phyloP scores from a whole-genome alignment of 225 moss, liverwort and hornwort species.

The Climacium dendroides region DNA sequence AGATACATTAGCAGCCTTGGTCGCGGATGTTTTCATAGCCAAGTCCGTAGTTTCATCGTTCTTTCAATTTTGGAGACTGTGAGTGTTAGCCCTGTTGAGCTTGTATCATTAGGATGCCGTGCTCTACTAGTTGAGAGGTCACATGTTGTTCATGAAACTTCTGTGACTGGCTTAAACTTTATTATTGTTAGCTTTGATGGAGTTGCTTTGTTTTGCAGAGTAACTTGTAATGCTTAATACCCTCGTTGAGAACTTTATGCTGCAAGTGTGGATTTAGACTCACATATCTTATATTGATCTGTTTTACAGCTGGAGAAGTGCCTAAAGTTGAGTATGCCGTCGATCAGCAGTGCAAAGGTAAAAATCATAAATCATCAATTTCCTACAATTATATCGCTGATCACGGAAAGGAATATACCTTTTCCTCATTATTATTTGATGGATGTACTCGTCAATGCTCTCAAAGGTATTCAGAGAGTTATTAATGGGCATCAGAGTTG shows the following conservation, averaged over 20 bases:
- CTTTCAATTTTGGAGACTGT: background rate
- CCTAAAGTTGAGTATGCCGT: slow-evolving; percentile 58
- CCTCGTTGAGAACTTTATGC: background rate
- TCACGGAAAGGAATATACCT: background rate
- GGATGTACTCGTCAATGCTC: background rate
- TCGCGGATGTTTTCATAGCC: background rate
- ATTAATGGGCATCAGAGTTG: background rate
- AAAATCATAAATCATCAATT: background rate
- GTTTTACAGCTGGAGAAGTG: slow-evolving; percentile 61
- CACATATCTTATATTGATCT: background rate
- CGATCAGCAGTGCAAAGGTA: slow-evolving; percentile 50
- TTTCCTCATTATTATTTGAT: background rate
- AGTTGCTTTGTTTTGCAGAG: background rate
- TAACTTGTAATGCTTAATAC: background rate
- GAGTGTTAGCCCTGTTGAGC: background rate
- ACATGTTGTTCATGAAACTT: background rate
- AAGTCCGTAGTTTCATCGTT: background rate
- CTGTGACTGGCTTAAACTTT: background rate
- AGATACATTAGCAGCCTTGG: background rate
- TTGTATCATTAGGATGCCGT: background rate
- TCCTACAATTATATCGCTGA: background rate
- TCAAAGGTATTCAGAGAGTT: background rate
- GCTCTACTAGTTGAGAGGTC: background rate
- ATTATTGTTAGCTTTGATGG: background rate
- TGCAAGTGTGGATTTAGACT: background rate